A percentile compares a stretch with the other conserved stretches of the same genome.
Evolutionary conservation across 495 filamentous ascomycete species (phyloP).

Genomic region (Chaetomium fimeti): DNA sequence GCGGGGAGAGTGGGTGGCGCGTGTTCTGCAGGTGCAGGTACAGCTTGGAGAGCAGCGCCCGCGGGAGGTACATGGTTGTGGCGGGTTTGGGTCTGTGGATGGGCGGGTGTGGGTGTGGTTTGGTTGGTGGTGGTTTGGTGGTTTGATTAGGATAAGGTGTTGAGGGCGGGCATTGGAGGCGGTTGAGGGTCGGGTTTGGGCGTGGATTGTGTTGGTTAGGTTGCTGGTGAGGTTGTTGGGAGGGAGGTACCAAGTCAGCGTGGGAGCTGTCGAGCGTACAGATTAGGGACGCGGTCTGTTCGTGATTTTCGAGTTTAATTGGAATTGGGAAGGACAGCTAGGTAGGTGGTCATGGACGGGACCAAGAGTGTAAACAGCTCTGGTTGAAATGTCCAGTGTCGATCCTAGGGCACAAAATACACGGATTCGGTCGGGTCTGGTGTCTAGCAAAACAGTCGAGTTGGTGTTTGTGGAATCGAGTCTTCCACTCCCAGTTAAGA

Average conservation of each 20-base stretch:
- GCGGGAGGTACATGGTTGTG: conserved; percentile 84
- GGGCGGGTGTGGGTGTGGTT: neutral
- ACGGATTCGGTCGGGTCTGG: neutral
- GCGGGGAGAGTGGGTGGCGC: conserved; percentile 78
- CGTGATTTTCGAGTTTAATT: neutral
- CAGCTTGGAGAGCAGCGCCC: conserved; percentile 80
- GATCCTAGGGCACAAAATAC: neutral
- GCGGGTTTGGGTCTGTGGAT: neutral
- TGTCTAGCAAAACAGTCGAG: conserved; percentile 6
- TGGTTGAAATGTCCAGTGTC: neutral
- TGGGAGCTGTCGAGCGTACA: neutral
- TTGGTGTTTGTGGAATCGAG: conserved; percentile 10
- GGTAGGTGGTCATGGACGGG: neutral
- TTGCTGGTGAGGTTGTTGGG: neutral
- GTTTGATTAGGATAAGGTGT: neutral
- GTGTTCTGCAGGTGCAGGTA: conserved; percentile 82
- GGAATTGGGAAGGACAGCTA: neutral
- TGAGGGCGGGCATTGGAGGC: conserved; percentile 4
- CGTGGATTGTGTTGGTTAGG: neutral
- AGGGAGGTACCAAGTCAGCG: neutral
- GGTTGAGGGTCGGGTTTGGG: neutral
- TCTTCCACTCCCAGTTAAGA: conserved; percentile 10
- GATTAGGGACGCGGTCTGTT: neutral
- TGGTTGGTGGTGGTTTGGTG: too few species aligned
- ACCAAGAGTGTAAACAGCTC: neutral